Percentiles rank a stretch among this genome's conserved stretches.
These are phyloP conservation scores for Athelia sp. DNA, from an alignment of 1,284 basidiomycete genomes.

Conservation along the genomic window DNA sequence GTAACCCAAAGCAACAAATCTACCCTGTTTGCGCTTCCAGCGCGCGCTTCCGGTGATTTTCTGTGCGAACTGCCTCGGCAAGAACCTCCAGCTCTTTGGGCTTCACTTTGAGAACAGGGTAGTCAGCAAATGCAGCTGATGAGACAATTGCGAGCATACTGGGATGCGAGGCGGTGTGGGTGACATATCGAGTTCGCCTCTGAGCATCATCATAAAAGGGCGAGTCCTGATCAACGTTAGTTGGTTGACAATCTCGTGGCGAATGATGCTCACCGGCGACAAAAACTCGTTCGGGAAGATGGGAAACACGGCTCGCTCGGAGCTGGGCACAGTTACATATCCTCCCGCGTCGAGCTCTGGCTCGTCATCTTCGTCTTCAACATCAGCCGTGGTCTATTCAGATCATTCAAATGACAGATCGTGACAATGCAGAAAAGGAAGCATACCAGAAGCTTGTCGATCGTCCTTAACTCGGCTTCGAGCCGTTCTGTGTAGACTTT, in stretches of 20 bases:
- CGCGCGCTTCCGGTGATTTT: conserved; percentile 57
- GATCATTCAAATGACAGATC: conserved; percentile 1
- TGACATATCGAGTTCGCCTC: conserved; percentile 46
- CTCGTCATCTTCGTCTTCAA: conserved; percentile 40
- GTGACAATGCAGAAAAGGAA: neutral
- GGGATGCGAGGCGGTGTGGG: conserved; percentile 45
- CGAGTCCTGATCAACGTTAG: conserved; percentile 41
- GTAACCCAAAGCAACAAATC: conserved; percentile 10
- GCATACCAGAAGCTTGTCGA: conserved; percentile 61
- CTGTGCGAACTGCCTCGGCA: conserved; percentile 54
- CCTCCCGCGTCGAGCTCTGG: conserved; percentile 33
- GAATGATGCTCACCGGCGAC: conserved; percentile 41
- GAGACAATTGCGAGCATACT: conserved; percentile 36
- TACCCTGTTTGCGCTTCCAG: conserved; percentile 44
- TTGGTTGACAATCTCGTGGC: neutral
- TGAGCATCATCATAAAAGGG: conserved; percentile 57
- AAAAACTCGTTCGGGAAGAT: conserved; percentile 42
- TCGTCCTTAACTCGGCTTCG: conserved; percentile 49
- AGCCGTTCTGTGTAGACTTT: conserved; percentile 52
- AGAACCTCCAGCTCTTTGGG: conserved; percentile 54
- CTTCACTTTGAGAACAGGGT: conserved; percentile 45
- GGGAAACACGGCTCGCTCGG: conserved; percentile 31
- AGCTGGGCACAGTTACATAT: conserved; percentile 39
- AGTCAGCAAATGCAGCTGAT: neutral
- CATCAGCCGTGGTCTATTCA: conserved; percentile 38